Percentiles rank a stretch among this genome's conserved stretches.
Conservation (phyloP, 108 stramenopile species). For the Aurantiochytrium sp. region DNA sequence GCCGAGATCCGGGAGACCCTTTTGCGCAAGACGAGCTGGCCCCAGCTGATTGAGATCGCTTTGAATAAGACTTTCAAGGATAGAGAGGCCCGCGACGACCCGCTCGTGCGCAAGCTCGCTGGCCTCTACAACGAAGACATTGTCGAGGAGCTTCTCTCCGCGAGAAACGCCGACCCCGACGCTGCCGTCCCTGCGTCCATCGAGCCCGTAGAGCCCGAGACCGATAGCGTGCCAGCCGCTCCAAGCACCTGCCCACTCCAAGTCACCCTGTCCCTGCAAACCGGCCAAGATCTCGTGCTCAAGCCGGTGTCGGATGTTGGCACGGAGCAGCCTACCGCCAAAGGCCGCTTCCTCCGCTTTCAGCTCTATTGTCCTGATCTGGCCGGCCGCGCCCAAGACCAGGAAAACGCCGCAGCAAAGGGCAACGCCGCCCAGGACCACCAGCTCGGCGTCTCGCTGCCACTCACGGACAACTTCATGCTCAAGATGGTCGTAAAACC, state of each 20-base stretch:
- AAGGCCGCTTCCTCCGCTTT: neutral
- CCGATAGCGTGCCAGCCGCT: too few species aligned
- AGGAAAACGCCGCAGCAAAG: neutral
- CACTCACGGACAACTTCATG: neutral
- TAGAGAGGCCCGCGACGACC: neutral
- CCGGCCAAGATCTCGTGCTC: neutral
- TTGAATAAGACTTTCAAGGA: neutral
- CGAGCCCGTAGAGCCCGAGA: neutral
- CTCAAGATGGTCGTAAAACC: neutral
- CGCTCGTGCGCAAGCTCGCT: neutral
- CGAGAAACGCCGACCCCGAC: neutral
- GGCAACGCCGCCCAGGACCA: neutral
- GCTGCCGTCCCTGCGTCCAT: neutral
- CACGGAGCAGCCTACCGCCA: neutral
- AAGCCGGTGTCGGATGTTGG: neutral
- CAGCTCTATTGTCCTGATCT: neutral
- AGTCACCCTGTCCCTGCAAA: neutral
- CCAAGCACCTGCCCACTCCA: neutral
- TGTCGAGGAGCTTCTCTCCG: neutral
- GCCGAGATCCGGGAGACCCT: neutral
- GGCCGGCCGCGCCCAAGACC: neutral
- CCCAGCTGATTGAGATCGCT: neutral
- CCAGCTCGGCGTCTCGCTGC: neutral
- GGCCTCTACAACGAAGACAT: neutral
- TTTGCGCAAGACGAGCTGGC: constrained; percentile 6